Base-by-base conservation (phyloP, 2,329 filamentous ascomycete species). In the Calonectria honghensis region DNA sequence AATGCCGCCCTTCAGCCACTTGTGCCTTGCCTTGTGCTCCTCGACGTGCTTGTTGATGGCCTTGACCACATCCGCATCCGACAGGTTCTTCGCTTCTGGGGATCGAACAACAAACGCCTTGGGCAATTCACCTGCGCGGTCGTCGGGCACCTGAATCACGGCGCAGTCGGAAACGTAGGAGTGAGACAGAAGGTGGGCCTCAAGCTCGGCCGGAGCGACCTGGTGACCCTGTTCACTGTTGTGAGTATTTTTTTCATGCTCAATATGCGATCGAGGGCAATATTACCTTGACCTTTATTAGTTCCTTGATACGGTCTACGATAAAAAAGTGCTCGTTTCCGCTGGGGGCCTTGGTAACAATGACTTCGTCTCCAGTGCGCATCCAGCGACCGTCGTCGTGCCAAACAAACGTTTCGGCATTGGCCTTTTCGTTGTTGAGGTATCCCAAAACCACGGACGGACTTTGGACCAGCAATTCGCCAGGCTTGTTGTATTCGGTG, bases 241-340 rank as follows among this genome's bases (percentile, higher is more conserved):
- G 37, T 39, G 32, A 66, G 18, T 10, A 14, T 0, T 24, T n/a
- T 18, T 10, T 0, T 6, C 14, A 27, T 4, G n/a, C 13, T 35
- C 32, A 35, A 32, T 9, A 3, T 1, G 4, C 16, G 29, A 18
- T 20, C 11, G 10, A 6, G 4, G 7, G 9, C 16, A 5, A 11
- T 4, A 16, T 27, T 85, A 93, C 92, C 87, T 94, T 94, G 81
- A 94, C 93, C 82, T 95, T 95, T 85, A 95, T 95, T 61, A 94
- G 86, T 81, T 95, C 91, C 79, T 91, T 89, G 72, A 88, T 84
- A 20, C 95, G 91, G 82, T 98, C 96, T 1, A 95, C 93, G 73
- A 98, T 94, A 82, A 95, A 93, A 61, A 98, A 82, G 81, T 98
- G 96, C 84, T 98, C 95, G 77, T 93, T 86, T 3, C 94, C 95